Conservation (phyloP, 1,284 basidiomycete species). For the Grifola frondosa region DNA sequence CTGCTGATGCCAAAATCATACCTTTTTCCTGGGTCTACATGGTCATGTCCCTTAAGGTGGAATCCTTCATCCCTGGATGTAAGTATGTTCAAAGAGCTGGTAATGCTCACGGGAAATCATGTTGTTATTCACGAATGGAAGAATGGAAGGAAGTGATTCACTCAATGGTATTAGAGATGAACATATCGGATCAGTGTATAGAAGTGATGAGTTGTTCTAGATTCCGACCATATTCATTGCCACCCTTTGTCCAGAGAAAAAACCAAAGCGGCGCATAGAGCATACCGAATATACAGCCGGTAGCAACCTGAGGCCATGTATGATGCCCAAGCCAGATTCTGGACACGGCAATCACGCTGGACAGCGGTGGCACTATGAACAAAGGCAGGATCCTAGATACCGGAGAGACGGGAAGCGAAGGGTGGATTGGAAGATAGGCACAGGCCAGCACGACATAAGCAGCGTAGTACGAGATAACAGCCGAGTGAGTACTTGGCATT, state of each 20-base stretch:
- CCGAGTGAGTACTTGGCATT: slow-evolving; percentile 90
- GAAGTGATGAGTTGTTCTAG: too few relatives aligned
- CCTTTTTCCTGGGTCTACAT: too few relatives aligned
- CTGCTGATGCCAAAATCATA: too few relatives aligned
- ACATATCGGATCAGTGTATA: too few relatives aligned
- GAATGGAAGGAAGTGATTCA: too few relatives aligned
- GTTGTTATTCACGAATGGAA: too few relatives aligned
- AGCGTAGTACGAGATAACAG: slow-evolving; percentile 70
- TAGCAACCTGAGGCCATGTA: slow-evolving; percentile 71
- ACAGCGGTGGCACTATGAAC: slow-evolving; percentile 54
- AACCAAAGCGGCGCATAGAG: slow-evolving; percentile 63
- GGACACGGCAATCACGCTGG: slow-evolving; percentile 57
- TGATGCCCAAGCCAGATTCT: slow-evolving; percentile 83
- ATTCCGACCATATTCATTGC: slow-evolving; percentile 25
- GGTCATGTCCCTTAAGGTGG: too few relatives aligned
- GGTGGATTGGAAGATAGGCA: slow-evolving; percentile 49
- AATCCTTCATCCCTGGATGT: too few relatives aligned
- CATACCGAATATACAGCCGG: slow-evolving; percentile 62
- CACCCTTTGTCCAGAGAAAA: slow-evolving; percentile 47
- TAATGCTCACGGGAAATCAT: too few relatives aligned
- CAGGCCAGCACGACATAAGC: slow-evolving; percentile 66
- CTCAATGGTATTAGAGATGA: too few relatives aligned
- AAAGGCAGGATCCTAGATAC: slow-evolving; percentile 42
- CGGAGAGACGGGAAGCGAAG: slow-evolving; percentile 40
- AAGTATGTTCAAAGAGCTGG: too few relatives aligned